Evolutionary conservation across 208 protist genomes (phyloP), one percentile per base, ranked within the genome.

Genomic region (Crithidia bombi): DNA sequence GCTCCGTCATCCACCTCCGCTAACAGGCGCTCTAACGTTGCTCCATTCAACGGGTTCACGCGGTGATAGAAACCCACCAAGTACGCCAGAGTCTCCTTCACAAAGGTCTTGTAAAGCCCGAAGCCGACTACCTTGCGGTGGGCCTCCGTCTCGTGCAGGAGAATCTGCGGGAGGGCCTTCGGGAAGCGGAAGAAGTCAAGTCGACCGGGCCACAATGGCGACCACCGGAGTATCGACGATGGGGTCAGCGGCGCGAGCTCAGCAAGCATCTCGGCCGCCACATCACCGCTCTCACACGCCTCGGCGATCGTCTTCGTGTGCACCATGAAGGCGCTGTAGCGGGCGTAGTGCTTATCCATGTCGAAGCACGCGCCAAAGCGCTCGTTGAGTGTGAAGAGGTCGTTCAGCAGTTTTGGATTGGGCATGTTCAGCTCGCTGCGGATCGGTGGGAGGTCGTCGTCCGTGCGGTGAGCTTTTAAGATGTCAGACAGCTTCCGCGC

Each of bases 381-480:
- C 69, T 96, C 91, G 6, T 46, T 43, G 1, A 81, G 26, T 0
- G 79, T 59, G 61, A 96, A 96, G 19, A 96, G 19, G 9, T 73
- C 70, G 11, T 89, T 79, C 19, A 94, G 72, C 35, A 81, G 28
- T 38, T 62, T 68, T 3, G 81, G 79, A 56, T 92, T 72, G 2
- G 89, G 91, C 21, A 67, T 70, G 35, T 73, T 56, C 6, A 94
- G 65, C 46, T 85, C 77, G 41, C 75, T 73, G 11, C 61, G 56
- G n/a, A 94, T 57, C 0, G 83, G 66, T 0, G 87, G 89, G 5
- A 94, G 58, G 43, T 93, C 79, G n/a, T 79, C 82, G 78, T 93
- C 89, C 12, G 74, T 87, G 47, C 69, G 71, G 72, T 94, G 89
- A 69, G 93, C 92, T 81, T 96, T 89, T 19, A 89, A 89, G 52